Evolutionary conservation across 2,329 filamentous ascomycete species (phyloP), one percentile per base, ranked within the genome.

Genomic region (Boeremia lycopersici): DNA sequence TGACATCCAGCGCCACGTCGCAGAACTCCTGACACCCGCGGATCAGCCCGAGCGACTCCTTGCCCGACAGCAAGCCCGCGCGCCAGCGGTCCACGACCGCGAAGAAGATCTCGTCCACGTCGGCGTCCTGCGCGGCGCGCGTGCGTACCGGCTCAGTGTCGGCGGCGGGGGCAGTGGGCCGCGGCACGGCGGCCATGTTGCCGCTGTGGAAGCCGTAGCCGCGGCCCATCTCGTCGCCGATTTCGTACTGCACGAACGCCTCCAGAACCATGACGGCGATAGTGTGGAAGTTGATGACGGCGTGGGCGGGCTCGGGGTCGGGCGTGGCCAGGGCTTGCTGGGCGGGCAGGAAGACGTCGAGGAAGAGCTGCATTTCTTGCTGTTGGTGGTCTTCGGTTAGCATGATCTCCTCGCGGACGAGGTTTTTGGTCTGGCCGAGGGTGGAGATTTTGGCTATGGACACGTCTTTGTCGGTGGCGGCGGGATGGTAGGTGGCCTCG

Each of bases 261-360:
- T 73, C 70, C 7, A 74, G 57, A 8, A 73, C 68, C 61, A 73
- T 67, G n/a, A 65, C 40, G 15, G 67, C 60, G 26, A 73, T 65
- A 30, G 61, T 70, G 46, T 73, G 70, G 59, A 74, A 74, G 50
- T 74, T 74, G 0, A 73, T 61, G 1, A 73, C 33, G 0, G 70
- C 68, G 8, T 49, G 31, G 0, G 55, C 61, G 2, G 70, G 69
- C 5, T 60, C 29, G 0, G 63, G 56, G 38, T 73, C 69, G 0
- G 65, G 68, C 0, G 12, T 44, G 0, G 35, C n/a, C 8, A 67
- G 59, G 1, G 50, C 54, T 23, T 59, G 57, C 23, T 74, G 70
- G 3, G 28, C 38, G 12, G 69, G 69, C 2, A 74, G 53, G 60
- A 74, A 74, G 11, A 73, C 29, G 25, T 64, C 15, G n/a, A 62